Percentiles rank a stretch among this genome's conserved stretches.
phyloP scores from a whole-genome alignment of 345 rosid genomes.

The Laguncularia racemosa region DNA sequence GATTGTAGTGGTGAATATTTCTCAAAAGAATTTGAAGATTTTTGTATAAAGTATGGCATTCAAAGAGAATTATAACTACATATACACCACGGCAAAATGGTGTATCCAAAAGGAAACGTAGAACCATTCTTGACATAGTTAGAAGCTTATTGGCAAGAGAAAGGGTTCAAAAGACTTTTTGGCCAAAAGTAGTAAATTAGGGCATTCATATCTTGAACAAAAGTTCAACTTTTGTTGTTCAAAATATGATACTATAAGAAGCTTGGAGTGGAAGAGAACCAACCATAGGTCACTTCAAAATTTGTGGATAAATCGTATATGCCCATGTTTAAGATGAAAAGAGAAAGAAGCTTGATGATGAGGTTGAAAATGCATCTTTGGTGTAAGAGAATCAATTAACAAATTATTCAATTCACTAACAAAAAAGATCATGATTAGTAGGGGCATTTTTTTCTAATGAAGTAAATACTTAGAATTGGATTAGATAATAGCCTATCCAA shows the following conservation, averaged over 20 bases:
- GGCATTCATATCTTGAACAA: slow-evolving; percentile 1
- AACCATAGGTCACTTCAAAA: not conserved
- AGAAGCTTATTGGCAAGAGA: slow-evolving; percentile 1
- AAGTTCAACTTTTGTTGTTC: not conserved
- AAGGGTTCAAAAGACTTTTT: not conserved
- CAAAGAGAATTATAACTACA: not conserved
- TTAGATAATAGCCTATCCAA: not conserved
- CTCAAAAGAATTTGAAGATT: not conserved
- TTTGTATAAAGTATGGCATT: not conserved
- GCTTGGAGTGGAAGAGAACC: not conserved
- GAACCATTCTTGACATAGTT: not conserved
- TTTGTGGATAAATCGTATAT: not conserved
- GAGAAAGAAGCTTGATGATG: not conserved
- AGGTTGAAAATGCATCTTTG: not conserved
- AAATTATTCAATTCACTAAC: not conserved
- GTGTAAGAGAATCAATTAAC: not conserved
- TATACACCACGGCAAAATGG: slow-evolving; percentile 5
- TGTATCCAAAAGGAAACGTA: not conserved
- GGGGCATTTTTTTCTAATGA: not conserved
- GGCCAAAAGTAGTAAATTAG: too few species aligned
- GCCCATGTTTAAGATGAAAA: not conserved
- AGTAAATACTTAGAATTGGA: not conserved
- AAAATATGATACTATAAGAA: not conserved
- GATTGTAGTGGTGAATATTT: not conserved
- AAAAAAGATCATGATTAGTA: not conserved